phyloP scores from a whole-genome alignment of 768 basidiomycete species.

The Steccherinum ochraceum region DNA sequence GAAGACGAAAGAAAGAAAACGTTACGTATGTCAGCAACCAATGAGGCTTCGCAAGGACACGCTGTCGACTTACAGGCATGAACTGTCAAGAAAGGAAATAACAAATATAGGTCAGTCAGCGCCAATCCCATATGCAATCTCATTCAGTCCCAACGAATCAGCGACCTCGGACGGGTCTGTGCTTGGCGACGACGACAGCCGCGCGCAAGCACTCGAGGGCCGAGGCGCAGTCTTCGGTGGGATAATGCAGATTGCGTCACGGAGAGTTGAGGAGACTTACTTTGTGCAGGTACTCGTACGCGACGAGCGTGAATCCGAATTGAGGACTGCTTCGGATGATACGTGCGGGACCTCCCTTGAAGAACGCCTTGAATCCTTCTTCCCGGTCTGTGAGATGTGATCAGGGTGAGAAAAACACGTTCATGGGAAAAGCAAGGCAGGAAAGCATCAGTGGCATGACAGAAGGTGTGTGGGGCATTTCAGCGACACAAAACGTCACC shows the following conservation, averaged over 20 bases:
- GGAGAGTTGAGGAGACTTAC: constrained; percentile 36
- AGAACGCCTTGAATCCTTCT: constrained; percentile 85
- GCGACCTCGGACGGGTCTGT: neutral
- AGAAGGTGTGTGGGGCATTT: no score
- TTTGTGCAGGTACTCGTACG: constrained; percentile 68
- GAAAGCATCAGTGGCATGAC: no score
- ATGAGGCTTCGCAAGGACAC: constrained; percentile 8
- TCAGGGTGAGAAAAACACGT: neutral
- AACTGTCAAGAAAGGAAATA: constrained; percentile 16
- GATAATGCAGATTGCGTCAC: no score
- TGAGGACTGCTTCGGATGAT: constrained; percentile 85
- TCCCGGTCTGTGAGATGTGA: constrained; percentile 58
- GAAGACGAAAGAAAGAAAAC: neutral
- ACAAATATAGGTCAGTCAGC: no score
- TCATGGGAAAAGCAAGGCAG: no score
- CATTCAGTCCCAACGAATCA: neutral
- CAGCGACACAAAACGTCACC: no score
- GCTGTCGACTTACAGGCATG: constrained; percentile 23
- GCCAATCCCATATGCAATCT: neutral
- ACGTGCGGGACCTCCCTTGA: constrained; percentile 89
- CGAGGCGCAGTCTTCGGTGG: no score
- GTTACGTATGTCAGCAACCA: constrained; percentile 5
- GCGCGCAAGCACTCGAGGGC: no score
- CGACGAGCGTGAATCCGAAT: constrained; percentile 90
- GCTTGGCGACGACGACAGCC: no score